A percentile compares a stretch with the other conserved stretches of the same genome.
These are phyloP conservation scores for Trametes elegans DNA, from an alignment of 768 basidiomycete species.

Conservation along the genomic window DNA sequence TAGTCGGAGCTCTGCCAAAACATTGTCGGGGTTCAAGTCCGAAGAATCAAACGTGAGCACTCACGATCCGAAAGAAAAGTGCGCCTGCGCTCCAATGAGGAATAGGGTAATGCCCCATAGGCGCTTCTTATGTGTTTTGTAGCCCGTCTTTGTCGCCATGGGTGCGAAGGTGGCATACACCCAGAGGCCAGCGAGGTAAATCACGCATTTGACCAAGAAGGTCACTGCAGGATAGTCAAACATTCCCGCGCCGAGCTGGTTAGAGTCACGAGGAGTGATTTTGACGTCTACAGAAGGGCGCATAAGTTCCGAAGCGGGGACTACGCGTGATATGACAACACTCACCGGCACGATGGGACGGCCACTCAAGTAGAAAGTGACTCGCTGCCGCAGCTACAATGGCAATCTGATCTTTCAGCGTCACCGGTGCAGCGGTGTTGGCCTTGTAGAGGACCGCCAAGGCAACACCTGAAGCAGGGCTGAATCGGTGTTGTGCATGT, in stretches of 20 bases:
- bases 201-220: slow-evolving; percentile 27
- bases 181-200: slow-evolving; percentile 29
- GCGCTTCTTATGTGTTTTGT: slow-evolving; percentile 21
- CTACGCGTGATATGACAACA: not conserved
- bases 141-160: slow-evolving; percentile 22
- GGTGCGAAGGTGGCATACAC: slow-evolving; percentile 28
- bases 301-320: not conserved
- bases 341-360: slow-evolving; percentile 29
- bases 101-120: slow-evolving; percentile 23
- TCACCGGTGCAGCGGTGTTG: slow-evolving; percentile 20
- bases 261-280: slow-evolving; percentile 26
- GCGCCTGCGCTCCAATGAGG: slow-evolving; percentile 28
- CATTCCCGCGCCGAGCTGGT: slow-evolving; percentile 23
- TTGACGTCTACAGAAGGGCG: slow-evolving; percentile 30
- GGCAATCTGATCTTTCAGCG: slow-evolving; percentile 20
- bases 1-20: slow-evolving; percentile 28
- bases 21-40: not conserved
- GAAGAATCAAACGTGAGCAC: slow-evolving; percentile 1
- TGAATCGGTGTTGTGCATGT: not conserved
- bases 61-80: slow-evolving; percentile 31
- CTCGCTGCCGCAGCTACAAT: slow-evolving; percentile 24
- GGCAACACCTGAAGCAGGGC: slow-evolving; percentile 19
- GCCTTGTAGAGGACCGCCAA: slow-evolving; percentile 23
- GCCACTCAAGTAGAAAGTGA: slow-evolving; percentile 33
- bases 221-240: slow-evolving; percentile 27